Evolutionary conservation across 2,329 filamentous ascomycete species (phyloP).

Genomic region (Chrysoporthe deuterocubensis): DNA sequence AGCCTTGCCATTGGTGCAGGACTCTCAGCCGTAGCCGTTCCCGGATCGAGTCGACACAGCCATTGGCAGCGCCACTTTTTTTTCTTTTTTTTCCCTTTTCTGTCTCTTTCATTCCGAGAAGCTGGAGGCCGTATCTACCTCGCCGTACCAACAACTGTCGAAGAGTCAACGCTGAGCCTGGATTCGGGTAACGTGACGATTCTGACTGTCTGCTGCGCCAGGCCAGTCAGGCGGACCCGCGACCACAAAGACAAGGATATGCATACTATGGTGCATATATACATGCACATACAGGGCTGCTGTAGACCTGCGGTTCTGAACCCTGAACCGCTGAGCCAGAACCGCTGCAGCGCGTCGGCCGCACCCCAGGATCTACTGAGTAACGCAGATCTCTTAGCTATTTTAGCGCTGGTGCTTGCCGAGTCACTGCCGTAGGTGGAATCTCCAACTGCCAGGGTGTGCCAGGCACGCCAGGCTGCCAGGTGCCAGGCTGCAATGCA

Average conservation of each 20-base stretch:
- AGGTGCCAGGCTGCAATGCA: background rate
- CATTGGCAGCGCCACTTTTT: background rate
- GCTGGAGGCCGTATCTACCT: background rate
- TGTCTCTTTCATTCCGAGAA: too few relatives aligned
- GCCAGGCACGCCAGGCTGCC: background rate
- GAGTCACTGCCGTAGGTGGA: background rate
- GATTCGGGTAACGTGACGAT: background rate
- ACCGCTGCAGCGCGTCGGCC: too few relatives aligned
- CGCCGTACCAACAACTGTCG: too few relatives aligned
- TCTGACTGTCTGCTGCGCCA: background rate
- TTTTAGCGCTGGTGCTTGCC: conserved; percentile 2
- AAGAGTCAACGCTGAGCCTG: too few relatives aligned
- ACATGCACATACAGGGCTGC: background rate
- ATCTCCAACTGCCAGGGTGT: background rate
- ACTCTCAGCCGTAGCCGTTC: background rate
- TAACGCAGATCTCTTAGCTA: background rate
- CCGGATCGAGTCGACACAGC: background rate
- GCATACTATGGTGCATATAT: background rate
- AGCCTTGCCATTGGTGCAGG: background rate
- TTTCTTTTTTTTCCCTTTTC: background rate
- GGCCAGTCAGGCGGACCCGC: background rate
- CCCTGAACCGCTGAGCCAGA: background rate
- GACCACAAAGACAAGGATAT: background rate
- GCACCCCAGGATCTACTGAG: background rate
- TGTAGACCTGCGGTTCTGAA: background rate